Base-by-base conservation (phyloP, 345 rosid species). In the Moricandia arvensis region DNA sequence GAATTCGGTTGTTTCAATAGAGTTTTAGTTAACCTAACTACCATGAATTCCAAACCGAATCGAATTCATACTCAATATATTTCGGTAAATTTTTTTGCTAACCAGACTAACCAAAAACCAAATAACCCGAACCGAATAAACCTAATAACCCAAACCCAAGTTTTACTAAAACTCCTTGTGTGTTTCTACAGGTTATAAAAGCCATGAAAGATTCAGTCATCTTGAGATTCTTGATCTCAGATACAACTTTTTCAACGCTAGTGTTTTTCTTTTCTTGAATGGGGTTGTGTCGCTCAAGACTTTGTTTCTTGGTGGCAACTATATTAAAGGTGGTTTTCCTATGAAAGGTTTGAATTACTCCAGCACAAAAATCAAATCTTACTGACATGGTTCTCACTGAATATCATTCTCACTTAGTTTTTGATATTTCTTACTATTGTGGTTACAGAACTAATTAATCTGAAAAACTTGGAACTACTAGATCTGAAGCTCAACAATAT, bases 391-490 rank as follows among this genome's bases (percentile, higher is more conserved):
- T 12, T 27, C 54, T n/a, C 55, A 26, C 17, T 59, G 17, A 10
- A 15, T 7, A 3, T 26, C 13, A 27, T 41, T 59, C 38, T 59
- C 65, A 70, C 29, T 70, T 11, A 8, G 75, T n/a, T 13, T 72
- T 61, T 10, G 34, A 45, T 71, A 17, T 71, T 18, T 47, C 10
- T 59, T 27, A 1, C 29, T 27, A 27, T 27, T 59, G 18, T 45
- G 67, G n/a, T 7, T 13, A 61, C 75, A 71, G 60, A 61, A 18
- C 34, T 71, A 1, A 47, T 4, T 11, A 61, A 60, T 61, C 75
- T 71, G 60, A 71, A 0, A 31, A 71, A 18, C 43, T 72, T 72
- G 75, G 69, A 72, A 63, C 35, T 72, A 24, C 75, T 72, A 8
- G 53, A 62, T 61, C 68, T 72, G 47, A 33, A 62, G 11, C 1